Conservation (phyloP, 305 asterid species). For the Fraxinus sp. region DNA sequence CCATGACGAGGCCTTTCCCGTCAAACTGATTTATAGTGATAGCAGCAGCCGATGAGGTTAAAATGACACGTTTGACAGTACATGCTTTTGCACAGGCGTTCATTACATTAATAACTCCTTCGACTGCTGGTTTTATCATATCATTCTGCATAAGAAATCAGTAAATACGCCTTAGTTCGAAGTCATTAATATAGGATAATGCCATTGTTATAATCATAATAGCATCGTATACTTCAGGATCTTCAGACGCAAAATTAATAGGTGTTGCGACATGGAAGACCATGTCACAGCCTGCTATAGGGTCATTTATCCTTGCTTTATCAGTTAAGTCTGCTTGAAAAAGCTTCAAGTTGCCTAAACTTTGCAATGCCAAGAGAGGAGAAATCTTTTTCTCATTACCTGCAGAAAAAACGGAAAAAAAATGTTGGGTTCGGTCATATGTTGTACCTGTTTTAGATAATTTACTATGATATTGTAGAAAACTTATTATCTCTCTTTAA, state of each 20-base stretch:
- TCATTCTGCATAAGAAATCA: background rate
- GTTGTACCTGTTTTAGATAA: background rate
- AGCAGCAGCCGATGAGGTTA: background rate
- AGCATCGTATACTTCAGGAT: background rate
- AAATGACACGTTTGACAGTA: background rate
- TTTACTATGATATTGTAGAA: too few relatives aligned
- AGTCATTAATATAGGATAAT: background rate
- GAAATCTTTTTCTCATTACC: background rate
- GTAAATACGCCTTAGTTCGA: background rate
- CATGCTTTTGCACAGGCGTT: background rate
- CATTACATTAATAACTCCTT: background rate
- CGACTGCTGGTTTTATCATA: background rate
- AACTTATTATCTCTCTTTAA: too few relatives aligned
- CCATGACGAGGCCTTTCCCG: background rate
- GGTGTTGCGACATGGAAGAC: background rate
- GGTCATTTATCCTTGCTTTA: background rate
- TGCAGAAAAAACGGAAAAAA: background rate
- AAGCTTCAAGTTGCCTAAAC: background rate
- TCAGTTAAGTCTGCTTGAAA: background rate
- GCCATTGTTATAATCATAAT: background rate
- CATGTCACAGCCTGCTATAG: background rate
- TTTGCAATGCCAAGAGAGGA: background rate
- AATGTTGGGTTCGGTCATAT: background rate
- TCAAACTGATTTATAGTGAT: background rate
- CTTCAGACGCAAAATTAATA: background rate